Base-by-base conservation (phyloP, 2,329 filamentous ascomycete species). In the Ascochyta pisi region DNA sequence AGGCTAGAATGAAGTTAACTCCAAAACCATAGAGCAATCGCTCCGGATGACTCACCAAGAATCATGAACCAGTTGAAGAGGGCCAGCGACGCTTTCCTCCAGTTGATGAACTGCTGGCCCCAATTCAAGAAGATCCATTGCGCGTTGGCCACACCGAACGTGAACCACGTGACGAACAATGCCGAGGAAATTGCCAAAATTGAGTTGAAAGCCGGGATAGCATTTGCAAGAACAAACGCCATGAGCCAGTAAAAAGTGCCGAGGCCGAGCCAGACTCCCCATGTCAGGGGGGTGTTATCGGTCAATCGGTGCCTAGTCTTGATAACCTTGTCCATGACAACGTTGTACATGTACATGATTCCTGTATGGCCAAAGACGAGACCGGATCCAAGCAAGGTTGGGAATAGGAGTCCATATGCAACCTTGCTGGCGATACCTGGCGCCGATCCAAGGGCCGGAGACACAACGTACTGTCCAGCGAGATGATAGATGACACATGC, bases 291-390 rank as follows among this genome's bases (percentile, higher is more conserved):
- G 3, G 54, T 57, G 16, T 67, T 83, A 15, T 53, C 50, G 4
- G 50, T 53, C 13, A 53, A 24, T 4, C 43, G 19, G 27, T 47
- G 22, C n/a, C 37, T 40, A 10, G 42, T 47, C 29, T 47, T 53
- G 42, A 53, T 53, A 1, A 53, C 13, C 24, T 50, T 54, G 45
- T 54, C 45, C 74, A 88, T 88, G 6, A 86, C 70, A 33, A 86
- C 83, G 9, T 83, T 76, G 64, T 87, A 89, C 57, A 88, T 77
- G 65, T 87, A 86, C 66, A 87, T 88, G 40, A 80, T 79, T 4
- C 85, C 84, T 2, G 89, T 83, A 60, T 88, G 84, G n/a, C 83
- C 86, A 66, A 88, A 86, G 60, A 90, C 88, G 6, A 89, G 86
- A 50, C 86, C 87, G 0, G 87, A 85, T 44, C 90, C 84, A 38